Conservation (phyloP, 2,329 filamentous ascomycete genomes). For the Colletotrichum godetiae region DNA sequence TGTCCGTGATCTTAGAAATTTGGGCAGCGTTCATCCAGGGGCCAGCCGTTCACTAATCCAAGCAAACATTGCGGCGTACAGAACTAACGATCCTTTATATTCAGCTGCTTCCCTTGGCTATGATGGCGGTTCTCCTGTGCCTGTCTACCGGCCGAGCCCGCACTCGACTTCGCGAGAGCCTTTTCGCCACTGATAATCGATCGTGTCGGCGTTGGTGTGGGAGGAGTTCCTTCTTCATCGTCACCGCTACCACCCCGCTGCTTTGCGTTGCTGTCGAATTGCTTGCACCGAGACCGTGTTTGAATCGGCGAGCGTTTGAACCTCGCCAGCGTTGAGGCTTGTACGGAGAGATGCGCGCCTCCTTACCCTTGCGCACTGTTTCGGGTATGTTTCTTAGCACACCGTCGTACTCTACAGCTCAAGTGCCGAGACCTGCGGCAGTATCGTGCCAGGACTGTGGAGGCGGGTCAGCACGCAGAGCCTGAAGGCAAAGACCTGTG, state of each 20-base stretch:
- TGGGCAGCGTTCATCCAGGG: slow-evolving; percentile 44
- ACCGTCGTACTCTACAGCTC: slow-evolving; percentile 49
- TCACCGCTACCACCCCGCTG: slow-evolving; percentile 23
- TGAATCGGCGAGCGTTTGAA: slow-evolving; percentile 44
- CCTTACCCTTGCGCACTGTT: slow-evolving; percentile 36
- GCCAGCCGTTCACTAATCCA: slow-evolving; percentile 38
- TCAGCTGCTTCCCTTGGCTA: slow-evolving; percentile 20
- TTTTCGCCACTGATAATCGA: slow-evolving; percentile 8
- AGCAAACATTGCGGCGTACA: slow-evolving; percentile 44
- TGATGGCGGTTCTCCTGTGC: neutral
- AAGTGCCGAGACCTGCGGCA: slow-evolving; percentile 43
- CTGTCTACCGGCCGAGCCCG: slow-evolving; percentile 12
- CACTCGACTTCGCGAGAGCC: slow-evolving; percentile 1
- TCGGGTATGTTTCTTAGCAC: slow-evolving; percentile 41
- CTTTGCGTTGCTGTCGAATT: slow-evolving; percentile 1
- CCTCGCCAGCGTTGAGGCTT: slow-evolving; percentile 43
- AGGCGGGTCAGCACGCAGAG: slow-evolving; percentile 43
- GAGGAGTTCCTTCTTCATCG: slow-evolving; percentile 35
- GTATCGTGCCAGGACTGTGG: slow-evolving; percentile 45
- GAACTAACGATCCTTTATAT: slow-evolving; percentile 41
- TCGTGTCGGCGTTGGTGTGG: slow-evolving; percentile 34
- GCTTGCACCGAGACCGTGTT: slow-evolving; percentile 41
- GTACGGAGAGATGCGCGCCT: slow-evolving; percentile 38
- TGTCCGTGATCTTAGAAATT: slow-evolving; percentile 42
- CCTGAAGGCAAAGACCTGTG: slow-evolving; percentile 42